These are phyloP conservation scores for Lumnitzera racemosa DNA, from an alignment of 345 rosid species.

Conservation along the genomic window DNA sequence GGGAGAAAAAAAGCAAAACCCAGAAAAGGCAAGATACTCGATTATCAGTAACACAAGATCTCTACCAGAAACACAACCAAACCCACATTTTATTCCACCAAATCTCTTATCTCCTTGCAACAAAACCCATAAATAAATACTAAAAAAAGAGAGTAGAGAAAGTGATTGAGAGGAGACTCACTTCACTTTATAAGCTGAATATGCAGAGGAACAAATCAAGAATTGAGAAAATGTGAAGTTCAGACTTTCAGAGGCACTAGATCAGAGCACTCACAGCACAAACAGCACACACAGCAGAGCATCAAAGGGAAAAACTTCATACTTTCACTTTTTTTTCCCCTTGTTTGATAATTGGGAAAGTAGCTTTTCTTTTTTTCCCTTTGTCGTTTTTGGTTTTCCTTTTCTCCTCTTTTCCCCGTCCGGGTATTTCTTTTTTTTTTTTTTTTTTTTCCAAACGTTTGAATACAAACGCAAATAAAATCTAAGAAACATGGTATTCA, in stretches of 20 bases:
- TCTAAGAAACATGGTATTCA: too few species aligned
- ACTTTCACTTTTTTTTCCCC: slow-evolving; percentile 23
- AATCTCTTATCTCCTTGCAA: slow-evolving; percentile 1
- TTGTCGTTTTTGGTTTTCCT: slow-evolving; percentile 12
- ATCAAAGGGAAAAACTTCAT: slow-evolving; percentile 28
- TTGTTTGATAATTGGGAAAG: slow-evolving; percentile 65
- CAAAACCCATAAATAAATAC: slow-evolving; percentile 9
- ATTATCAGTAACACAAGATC: slow-evolving; percentile 22
- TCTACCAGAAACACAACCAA: slow-evolving; percentile 24
- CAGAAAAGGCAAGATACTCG: slow-evolving; percentile 20
- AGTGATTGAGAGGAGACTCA: slow-evolving; percentile 10
- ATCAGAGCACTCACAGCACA: slow-evolving; percentile 10
- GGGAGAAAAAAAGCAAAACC: background rate
- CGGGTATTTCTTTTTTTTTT: too few species aligned
- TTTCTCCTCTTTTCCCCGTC: background rate
- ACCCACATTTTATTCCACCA: slow-evolving; percentile 18
- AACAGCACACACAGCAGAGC: slow-evolving; percentile 22
- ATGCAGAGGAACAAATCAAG: slow-evolving; percentile 24
- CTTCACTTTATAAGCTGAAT: slow-evolving; percentile 16
- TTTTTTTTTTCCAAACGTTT: too few species aligned
- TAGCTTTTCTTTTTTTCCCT: slow-evolving; percentile 7
- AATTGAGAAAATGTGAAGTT: slow-evolving; percentile 3
- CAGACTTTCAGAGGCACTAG: slow-evolving; percentile 9
- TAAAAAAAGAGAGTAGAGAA: slow-evolving; percentile 4
- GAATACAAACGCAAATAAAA: too few species aligned